Base-by-base conservation (phyloP, 768 basidiomycete species). In the Leccinum arenicola region DNA sequence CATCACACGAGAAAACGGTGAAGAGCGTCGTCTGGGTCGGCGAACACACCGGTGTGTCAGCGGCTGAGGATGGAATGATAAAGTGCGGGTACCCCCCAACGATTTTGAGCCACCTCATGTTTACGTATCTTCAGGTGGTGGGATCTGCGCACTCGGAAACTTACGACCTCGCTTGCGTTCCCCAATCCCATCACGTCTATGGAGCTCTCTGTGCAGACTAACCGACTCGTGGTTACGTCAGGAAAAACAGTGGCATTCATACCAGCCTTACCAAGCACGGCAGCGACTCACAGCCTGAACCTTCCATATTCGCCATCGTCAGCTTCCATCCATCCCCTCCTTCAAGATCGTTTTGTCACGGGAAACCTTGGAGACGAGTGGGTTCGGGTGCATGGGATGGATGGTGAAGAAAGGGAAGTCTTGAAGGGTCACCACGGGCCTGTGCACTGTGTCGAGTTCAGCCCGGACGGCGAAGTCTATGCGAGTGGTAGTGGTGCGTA, bases 371-470 rank as follows among this genome's bases (percentile, higher is more conserved):
- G 82, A 14, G 97, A 99, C 73, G 95, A 98, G 67, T 98, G 97
- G 97, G 95, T 99, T 49, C 82, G 96, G 36, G 85, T 98, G 31
- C 94, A 98, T 71, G 89, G 89, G 15, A 86, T 95, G 69, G 84
- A 89, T 33, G 97, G 96, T 2, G 87, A 89, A 72, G 95, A 99
- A 76, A 76, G 84, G 62, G 96, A 98, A 58, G 83, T 97, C 31
- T 81, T 95, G 58, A 96, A 97, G 74, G 96, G 96, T 4, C 97
- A 98, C 69, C 97, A 98, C 70, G 97, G 96, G 23, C 95, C 96
- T 19, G 95, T 98, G 17, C 94, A 96, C 67, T 93, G 91, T 56
- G 89, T 96, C 50, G 89, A 91, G 67, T 96, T 88, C 74, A 93
- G 90, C 69, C 96, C 96, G 1, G 96, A 98, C 71, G 96, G 96